Conservation (phyloP, 495 filamentous ascomycete species). For the Massariosphaeria phaeospora region DNA sequence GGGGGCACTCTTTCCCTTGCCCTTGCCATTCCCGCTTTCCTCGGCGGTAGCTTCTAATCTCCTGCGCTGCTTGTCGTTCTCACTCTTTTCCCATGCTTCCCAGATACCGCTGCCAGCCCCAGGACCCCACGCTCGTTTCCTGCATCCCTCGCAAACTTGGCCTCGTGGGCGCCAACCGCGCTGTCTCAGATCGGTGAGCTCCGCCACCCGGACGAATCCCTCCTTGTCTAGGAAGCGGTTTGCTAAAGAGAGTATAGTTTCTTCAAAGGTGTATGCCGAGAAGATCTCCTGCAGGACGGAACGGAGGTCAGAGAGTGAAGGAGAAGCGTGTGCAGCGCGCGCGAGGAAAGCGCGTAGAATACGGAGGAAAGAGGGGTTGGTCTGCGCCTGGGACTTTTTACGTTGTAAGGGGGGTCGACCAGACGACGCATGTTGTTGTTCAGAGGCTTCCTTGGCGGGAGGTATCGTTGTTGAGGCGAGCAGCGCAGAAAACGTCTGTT, state of each 20-base stretch:
- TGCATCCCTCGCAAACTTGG: slow-evolving; percentile 82
- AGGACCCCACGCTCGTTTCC: slow-evolving; percentile 80
- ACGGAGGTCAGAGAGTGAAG: slow-evolving; percentile 80
- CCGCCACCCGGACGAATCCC: slow-evolving; percentile 76
- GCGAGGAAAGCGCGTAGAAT: slow-evolving; percentile 88
- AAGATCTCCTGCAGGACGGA: slow-evolving; percentile 83
- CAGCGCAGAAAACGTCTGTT: slow-evolving; percentile 84
- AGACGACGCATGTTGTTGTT: slow-evolving; percentile 31
- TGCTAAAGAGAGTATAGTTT: slow-evolving; percentile 76
- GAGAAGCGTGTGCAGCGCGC: slow-evolving; percentile 71
- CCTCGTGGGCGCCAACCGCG: slow-evolving; percentile 83
- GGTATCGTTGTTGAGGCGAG: slow-evolving; percentile 47
- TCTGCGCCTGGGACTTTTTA: slow-evolving; percentile 38
- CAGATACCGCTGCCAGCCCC: slow-evolving; percentile 74
- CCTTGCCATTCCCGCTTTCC: slow-evolving; percentile 21
- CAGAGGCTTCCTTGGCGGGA: slow-evolving; percentile 51
- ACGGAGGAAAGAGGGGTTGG: slow-evolving; percentile 75
- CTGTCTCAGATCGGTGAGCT: slow-evolving; percentile 69
- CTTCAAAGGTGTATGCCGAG: slow-evolving; percentile 90
- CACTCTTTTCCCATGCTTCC: slow-evolving; percentile 64
- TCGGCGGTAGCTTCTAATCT: slow-evolving; percentile 32
- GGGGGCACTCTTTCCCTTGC: slow-evolving; percentile 6
- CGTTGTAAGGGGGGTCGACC: slow-evolving; percentile 32
- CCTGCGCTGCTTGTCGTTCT: slow-evolving; percentile 21
- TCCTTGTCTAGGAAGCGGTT: slow-evolving; percentile 84